These are phyloP conservation scores for Crataegus laevigata DNA, from an alignment of 306 rosid genomes.

Conservation along the genomic window DNA sequence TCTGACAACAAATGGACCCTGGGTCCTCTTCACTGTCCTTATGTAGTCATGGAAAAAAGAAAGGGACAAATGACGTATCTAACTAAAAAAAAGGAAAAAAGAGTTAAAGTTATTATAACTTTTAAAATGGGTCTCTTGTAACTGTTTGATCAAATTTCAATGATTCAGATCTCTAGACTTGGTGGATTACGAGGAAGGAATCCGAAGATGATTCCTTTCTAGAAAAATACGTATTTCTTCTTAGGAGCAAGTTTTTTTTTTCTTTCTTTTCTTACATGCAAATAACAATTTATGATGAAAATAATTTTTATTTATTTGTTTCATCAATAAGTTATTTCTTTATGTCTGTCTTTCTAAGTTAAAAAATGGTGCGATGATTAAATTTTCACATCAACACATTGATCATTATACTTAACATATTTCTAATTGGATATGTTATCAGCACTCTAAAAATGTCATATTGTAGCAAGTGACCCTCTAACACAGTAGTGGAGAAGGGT, in stretches of 20 bases:
- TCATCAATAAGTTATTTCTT: not conserved
- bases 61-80: not conserved
- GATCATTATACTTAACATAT: not conserved
- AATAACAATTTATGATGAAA: not conserved
- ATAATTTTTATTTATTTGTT: too few relatives aligned
- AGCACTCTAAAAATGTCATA: not conserved
- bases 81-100: too few relatives aligned
- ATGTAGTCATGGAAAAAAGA: not conserved
- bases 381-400: not conserved
- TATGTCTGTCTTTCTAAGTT: not conserved
- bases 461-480: too few relatives aligned
- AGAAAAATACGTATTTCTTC: too few relatives aligned
- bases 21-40: not conserved
- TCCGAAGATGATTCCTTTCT: too few relatives aligned
- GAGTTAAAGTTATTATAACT: too few relatives aligned
- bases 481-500: too few relatives aligned
- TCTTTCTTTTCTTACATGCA: too few relatives aligned
- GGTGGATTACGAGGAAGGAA: too few relatives aligned
- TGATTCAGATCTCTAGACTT: rapidly evolving
- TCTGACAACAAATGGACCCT: not conserved
- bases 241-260: not conserved
- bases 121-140: too few relatives aligned
- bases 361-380: not conserved
- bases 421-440: not conserved
- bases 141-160: too few relatives aligned